phyloP scores from a whole-genome alignment of 164 flowering plant species.

The Akebia trifoliata region DNA sequence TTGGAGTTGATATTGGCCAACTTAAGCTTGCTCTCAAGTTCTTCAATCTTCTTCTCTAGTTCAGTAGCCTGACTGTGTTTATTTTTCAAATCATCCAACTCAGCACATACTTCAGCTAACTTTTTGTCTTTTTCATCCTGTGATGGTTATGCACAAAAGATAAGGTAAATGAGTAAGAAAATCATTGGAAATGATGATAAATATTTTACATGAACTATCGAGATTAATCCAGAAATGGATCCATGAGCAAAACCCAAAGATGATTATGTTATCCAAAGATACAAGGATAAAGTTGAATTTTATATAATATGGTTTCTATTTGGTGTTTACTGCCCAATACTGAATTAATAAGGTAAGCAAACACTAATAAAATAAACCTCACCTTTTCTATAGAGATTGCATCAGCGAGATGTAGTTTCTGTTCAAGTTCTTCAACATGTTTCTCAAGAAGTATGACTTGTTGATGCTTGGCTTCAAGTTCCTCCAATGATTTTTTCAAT shows the following conservation, averaged over 20 bases:
- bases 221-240: not conserved
- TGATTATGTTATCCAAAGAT: not conserved
- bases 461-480: constrained; percentile 60
- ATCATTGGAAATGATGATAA: not conserved
- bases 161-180: not conserved
- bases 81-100: constrained; percentile 23
- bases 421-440: constrained; percentile 59
- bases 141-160: constrained; percentile 2
- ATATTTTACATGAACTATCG: not conserved
- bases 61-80: constrained; percentile 22
- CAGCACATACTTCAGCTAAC: constrained; percentile 15
- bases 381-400: constrained; percentile 50
- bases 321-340: not conserved
- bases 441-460: constrained; percentile 39
- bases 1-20: constrained; percentile 17
- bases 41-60: constrained; percentile 26
- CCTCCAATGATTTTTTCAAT: constrained; percentile 37
- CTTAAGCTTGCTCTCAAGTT: constrained; percentile 30
- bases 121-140: constrained; percentile 28
- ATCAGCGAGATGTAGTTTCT: constrained; percentile 45
- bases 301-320: not conserved
- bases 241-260: not conserved
- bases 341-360: not conserved
- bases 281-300: not conserved
- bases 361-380: not conserved